Evolutionary conservation across 2,329 filamentous ascomycete genomes (phyloP), one percentile per base, ranked within the genome.

Genomic region (Colletotrichum lentis): DNA sequence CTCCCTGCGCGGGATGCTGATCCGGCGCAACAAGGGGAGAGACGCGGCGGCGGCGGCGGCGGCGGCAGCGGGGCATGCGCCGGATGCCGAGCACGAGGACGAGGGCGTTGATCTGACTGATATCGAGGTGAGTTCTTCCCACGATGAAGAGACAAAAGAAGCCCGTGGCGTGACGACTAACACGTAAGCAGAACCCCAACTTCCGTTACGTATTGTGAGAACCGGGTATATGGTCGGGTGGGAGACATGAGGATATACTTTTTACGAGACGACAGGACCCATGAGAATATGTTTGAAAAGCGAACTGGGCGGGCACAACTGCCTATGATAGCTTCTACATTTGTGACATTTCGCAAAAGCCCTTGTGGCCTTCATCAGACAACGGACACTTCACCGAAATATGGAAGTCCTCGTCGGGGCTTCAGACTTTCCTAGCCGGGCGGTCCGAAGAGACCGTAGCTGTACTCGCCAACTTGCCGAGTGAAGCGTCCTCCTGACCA

Each of bases 21-120:
- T 77, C 7, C 71, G 73, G 54, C 73, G 80, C 6, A 81, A 81
- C 59, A 80, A 78, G 73, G 75, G 74, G 71, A 74, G 78, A 52
- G 81, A 82, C 44, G 73, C 71, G 56, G 74, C 73, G 0, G 74
- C 73, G 1, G 72, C 72, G 1, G 69, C 67, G 5, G n/a, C 24
- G 24, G 24, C 24, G 24, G 24, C 24, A 24, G 55, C 56, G 3
- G 67, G 55, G 1, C 58, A 57, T 1, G 61, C 63, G 10, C 47
- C 55, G 3, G 64, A 70, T 2, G 72, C 54, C 27, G 67, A 70
- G 6, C 75, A 76, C n/a, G 76, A 77, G 2, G 64, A 67, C 24
- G 67, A 71, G 16, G 74, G 73, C 20, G 73, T 72, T 52, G 79
- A 81, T 64, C 55, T 77, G 70, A 81, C 79, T 14, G 80, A 81